phyloP scores from a whole-genome alignment of 2,329 filamentous ascomycete species.

The Phyllosticta capitalensis region DNA sequence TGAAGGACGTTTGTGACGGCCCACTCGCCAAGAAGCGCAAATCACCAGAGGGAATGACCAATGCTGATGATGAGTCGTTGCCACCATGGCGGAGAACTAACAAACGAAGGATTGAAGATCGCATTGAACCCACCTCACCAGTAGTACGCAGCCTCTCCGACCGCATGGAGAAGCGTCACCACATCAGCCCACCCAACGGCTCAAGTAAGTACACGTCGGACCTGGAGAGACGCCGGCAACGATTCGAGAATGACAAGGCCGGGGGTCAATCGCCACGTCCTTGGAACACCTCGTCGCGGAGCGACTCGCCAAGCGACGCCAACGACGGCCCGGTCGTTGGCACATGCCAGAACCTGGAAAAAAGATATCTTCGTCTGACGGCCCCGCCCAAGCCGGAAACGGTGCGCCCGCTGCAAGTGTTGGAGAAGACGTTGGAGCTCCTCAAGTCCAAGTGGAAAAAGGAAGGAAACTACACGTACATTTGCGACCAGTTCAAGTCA shows the following conservation, averaged over 20 bases:
- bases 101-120: constrained; percentile 58
- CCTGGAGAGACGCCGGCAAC: constrained; percentile 79
- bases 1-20: constrained; percentile 3
- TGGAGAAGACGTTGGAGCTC: constrained; percentile 76
- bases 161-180: constrained; percentile 37
- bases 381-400: constrained; percentile 78
- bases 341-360: constrained; percentile 75
- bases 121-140: constrained; percentile 21
- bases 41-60: constrained; percentile 49
- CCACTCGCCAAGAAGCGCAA: constrained; percentile 62
- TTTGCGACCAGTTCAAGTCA: constrained; percentile 99
- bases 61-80: constrained; percentile 42
- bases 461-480: constrained; percentile 91
- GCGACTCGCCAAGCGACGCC: constrained; percentile 37
- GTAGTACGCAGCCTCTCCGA: constrained; percentile 28
- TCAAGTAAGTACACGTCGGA: constrained; percentile 84
- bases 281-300: constrained; percentile 30
- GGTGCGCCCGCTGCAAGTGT: constrained; percentile 72
- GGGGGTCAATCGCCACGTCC: constrained; percentile 46
- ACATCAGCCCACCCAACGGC: constrained; percentile 33
- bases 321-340: constrained; percentile 67
- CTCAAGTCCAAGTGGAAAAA: constrained; percentile 91
- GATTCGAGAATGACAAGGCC: constrained; percentile 56
- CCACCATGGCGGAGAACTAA: constrained; percentile 70
- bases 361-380: constrained; percentile 89